Evolutionary conservation across 768 basidiomycete genomes (phyloP).

Genomic region (Sporobolomyces phaffii): DNA sequence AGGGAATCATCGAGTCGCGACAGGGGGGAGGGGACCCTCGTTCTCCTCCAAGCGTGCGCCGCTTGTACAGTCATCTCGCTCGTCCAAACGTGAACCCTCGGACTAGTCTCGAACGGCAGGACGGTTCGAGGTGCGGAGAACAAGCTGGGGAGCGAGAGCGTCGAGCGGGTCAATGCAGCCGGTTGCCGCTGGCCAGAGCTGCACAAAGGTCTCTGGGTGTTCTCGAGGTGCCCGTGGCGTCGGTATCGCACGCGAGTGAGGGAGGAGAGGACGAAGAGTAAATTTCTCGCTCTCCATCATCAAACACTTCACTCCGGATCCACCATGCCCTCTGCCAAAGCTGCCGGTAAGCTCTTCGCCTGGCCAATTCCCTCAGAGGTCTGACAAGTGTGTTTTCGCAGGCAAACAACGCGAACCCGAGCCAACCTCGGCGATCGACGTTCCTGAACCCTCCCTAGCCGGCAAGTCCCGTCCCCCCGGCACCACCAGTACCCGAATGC

Average conservation of each 20-base stretch:
- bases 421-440: not conserved
- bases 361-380: not conserved
- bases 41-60: no score
- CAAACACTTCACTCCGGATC: not conserved
- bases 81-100: no score
- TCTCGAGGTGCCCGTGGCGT: no score
- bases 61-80: no score
- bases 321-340: conserved; percentile 2
- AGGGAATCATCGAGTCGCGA: not conserved
- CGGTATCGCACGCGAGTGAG: no score
- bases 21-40: no score
- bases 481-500: no score
- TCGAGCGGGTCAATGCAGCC: not conserved
- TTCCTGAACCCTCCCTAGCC: conserved; percentile 12
- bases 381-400: not conserved
- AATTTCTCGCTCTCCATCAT: not conserved
- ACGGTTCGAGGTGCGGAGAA: no score
- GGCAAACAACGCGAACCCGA: conserved; percentile 12
- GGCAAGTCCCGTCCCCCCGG: not conserved
- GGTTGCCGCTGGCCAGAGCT: no score
- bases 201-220: no score
- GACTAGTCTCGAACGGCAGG: no score
- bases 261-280: not conserved
- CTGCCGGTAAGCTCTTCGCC: not conserved
- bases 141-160: no score